Conservation (phyloP, 257 asterid species). For the Buddleja alternifolia region DNA sequence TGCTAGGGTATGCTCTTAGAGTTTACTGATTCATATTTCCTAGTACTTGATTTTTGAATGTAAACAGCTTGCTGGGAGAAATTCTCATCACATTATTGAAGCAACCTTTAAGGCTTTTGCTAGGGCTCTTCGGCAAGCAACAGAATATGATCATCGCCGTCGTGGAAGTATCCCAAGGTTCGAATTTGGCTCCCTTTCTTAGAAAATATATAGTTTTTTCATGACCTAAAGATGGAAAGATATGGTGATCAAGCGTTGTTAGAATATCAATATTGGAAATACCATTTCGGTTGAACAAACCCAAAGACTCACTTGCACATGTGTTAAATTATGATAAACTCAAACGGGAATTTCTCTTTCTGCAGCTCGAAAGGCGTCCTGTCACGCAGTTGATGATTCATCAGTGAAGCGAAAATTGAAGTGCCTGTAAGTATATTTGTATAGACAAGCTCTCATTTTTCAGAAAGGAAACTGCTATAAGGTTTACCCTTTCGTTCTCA, state of each 20-base stretch:
- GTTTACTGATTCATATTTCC: neutral
- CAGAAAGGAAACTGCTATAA: too few relatives aligned
- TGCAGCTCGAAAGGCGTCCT: conserved; percentile 92
- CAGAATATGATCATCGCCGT: conserved; percentile 83
- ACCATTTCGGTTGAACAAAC: neutral
- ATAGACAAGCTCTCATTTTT: neutral
- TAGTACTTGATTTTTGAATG: conserved; percentile 21
- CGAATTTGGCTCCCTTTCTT: neutral
- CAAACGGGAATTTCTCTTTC: neutral
- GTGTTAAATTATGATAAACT: conserved; percentile 9
- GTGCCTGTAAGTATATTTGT: too few relatives aligned
- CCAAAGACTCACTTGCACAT: neutral
- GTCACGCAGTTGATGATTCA: conserved; percentile 52
- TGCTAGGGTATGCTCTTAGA: neutral
- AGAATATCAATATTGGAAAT: neutral
- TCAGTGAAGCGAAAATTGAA: too few relatives aligned
- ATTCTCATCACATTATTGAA: conserved; percentile 97
- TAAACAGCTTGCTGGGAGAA: conserved; percentile 83
- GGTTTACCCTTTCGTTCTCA: too few relatives aligned
- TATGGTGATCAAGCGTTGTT: neutral
- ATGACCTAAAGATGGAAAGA: neutral
- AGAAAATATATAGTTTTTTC: neutral
- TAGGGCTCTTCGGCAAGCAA: conserved; percentile 98
- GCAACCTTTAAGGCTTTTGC: conserved; percentile 99
- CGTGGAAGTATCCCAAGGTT: conserved; percentile 92